These are phyloP conservation scores for Pseudovirgaria hyperparasitica DNA, from an alignment of 2,329 filamentous ascomycete genomes.

Conservation along the genomic window DNA sequence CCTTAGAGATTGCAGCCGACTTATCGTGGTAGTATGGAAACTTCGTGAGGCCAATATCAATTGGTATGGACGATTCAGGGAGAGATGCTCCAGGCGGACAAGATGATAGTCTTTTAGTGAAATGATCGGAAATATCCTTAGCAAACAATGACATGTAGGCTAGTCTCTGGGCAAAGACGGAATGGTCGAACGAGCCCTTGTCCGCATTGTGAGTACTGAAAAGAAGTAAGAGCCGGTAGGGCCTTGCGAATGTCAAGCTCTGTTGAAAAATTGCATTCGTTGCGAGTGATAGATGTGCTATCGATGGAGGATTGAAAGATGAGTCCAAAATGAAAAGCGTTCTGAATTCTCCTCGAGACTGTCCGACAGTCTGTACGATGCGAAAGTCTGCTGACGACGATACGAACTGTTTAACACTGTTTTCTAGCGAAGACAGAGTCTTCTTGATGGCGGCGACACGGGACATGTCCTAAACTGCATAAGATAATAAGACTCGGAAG, in stretches of 20 bases:
- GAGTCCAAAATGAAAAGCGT: constrained; percentile 52
- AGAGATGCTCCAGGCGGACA: constrained; percentile 2
- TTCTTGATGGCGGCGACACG: too few relatives aligned
- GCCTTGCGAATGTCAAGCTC: constrained; percentile 17
- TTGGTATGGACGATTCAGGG: constrained; percentile 9
- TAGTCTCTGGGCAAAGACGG: constrained; percentile 54
- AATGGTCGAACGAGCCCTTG: constrained; percentile 52
- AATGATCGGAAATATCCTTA: constrained; percentile 31
- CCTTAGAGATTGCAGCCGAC: constrained; percentile 42
- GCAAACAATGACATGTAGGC: constrained; percentile 62
- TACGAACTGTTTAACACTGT: too few relatives aligned
- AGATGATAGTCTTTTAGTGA: constrained; percentile 3
- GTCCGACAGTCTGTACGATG: constrained; percentile 22
- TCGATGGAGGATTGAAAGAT: constrained; percentile 53
- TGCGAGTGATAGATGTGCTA: constrained; percentile 44
- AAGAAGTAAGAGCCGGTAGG: constrained; percentile 41
- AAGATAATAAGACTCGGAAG: constrained; percentile 3
- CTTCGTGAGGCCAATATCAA: constrained; percentile 59
- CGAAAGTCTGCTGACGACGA: constrained; percentile 20
- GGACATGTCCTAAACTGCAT: too few relatives aligned
- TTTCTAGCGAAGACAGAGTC: too few relatives aligned
- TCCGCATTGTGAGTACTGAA: constrained; percentile 55
- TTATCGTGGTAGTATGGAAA: constrained; percentile 66
- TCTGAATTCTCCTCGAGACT: constrained; percentile 14
- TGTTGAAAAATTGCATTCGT: constrained; percentile 36